phyloP scores from a whole-genome alignment of 2,329 filamentous ascomycete genomes.

The Paecilomyces niveus region DNA sequence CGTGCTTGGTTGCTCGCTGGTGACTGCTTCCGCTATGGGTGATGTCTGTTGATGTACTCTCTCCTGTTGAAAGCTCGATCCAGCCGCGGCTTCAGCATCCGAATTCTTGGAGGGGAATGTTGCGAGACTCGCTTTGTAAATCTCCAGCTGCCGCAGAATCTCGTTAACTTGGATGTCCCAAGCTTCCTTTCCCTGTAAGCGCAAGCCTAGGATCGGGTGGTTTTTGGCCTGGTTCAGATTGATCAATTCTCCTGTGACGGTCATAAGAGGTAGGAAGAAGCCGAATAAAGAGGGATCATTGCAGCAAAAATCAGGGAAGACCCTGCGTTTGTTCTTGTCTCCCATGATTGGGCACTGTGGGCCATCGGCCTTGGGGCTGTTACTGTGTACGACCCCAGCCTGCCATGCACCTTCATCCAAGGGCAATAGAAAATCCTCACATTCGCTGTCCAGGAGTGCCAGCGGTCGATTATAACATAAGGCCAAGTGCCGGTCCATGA shows the following conservation, averaged over 20 bases:
- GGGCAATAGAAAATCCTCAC: slow-evolving; percentile 71
- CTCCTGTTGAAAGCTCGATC: slow-evolving; percentile 22
- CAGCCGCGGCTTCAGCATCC: not conserved
- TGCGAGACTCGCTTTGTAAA: slow-evolving; percentile 71
- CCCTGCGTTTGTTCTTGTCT: slow-evolving; percentile 49
- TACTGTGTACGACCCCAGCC: slow-evolving; percentile 64
- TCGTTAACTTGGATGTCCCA: slow-evolving; percentile 74
- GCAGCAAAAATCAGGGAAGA: not conserved
- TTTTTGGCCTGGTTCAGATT: slow-evolving; percentile 85
- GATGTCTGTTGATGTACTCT: slow-evolving; percentile 35
- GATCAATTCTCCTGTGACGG: slow-evolving; percentile 83
- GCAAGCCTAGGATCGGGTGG: slow-evolving; percentile 73
- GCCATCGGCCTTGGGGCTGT: slow-evolving; percentile 53
- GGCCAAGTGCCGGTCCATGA: slow-evolving; percentile 80
- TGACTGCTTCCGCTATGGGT: slow-evolving; percentile 21
- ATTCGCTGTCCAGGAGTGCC: slow-evolving; percentile 84
- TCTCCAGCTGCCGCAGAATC: slow-evolving; percentile 71
- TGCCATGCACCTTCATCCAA: slow-evolving; percentile 86
- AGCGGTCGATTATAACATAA: slow-evolving; percentile 88
- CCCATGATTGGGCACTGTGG: slow-evolving; percentile 77
- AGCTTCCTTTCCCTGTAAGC: slow-evolving; percentile 64
- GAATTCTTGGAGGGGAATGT: slow-evolving; percentile 35
- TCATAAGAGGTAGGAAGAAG: slow-evolving; percentile 87
- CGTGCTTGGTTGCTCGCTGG: slow-evolving; percentile 55
- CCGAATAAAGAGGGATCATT: slow-evolving; percentile 59